phyloP scores from a whole-genome alignment of 345 rosid genomes.

The Gossypium turneri region DNA sequence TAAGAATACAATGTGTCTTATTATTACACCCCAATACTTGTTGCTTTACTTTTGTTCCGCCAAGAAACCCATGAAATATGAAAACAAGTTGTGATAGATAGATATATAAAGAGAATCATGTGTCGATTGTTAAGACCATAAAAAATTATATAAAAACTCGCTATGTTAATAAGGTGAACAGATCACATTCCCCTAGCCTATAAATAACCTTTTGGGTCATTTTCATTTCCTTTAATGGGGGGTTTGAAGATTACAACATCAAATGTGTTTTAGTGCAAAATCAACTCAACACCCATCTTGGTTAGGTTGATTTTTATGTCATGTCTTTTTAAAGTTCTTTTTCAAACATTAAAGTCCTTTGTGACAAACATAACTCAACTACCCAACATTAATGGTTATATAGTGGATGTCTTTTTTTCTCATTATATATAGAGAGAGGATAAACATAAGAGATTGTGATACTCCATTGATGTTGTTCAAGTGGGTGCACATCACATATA shows the following conservation, averaged over 20 bases:
- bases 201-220: not conserved
- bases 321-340: conserved; percentile 11
- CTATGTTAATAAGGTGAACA: conserved; percentile 12
- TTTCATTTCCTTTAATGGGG: conserved; percentile 12
- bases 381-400: conserved; percentile 10
- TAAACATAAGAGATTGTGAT: not conserved
- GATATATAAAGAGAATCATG: not conserved
- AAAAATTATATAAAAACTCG: too few relatives aligned
- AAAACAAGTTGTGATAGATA: conserved; percentile 11
- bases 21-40: accelerated
- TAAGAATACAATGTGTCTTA: too few relatives aligned
- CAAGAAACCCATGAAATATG: not conserved
- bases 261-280: conserved; percentile 7
- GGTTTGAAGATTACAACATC: conserved; percentile 22
- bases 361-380: conserved; percentile 19
- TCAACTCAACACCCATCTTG: conserved; percentile 17
- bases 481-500: conserved; percentile 18
- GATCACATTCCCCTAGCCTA: conserved; percentile 18
- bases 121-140: too few relatives aligned
- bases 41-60: too few relatives aligned
- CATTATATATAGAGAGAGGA: not conserved
- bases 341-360: conserved; percentile 10
- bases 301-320: conserved; percentile 22
- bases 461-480: conserved; percentile 12
- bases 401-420: not conserved